phyloP scores from a whole-genome alignment of 495 filamentous ascomycete species.

The Neurospora sp. region DNA sequence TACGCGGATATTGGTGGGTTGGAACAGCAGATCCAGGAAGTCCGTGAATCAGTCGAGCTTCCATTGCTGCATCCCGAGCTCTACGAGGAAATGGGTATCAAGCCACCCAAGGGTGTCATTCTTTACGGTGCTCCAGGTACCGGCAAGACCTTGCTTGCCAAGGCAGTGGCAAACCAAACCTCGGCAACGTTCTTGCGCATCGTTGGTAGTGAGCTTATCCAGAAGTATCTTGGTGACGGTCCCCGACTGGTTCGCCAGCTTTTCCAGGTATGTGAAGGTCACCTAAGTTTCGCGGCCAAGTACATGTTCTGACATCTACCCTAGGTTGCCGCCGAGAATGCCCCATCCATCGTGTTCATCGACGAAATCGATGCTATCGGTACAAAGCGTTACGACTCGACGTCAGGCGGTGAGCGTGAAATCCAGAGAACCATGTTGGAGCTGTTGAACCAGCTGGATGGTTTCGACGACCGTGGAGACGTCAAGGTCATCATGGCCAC shows the following conservation, averaged over 20 bases:
- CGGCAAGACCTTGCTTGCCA: slow-evolving; percentile 93
- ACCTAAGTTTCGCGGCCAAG: neutral
- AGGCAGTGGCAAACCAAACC: slow-evolving; percentile 97
- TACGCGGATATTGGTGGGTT: slow-evolving; percentile 98
- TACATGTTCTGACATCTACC: slow-evolving; percentile 11
- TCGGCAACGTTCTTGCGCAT: slow-evolving; percentile 97
- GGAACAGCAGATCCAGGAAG: slow-evolving; percentile 93
- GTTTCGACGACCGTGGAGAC: slow-evolving; percentile 97
- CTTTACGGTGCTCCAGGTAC: slow-evolving; percentile 96
- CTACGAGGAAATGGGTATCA: slow-evolving; percentile 99
- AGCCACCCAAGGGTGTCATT: slow-evolving; percentile 98
- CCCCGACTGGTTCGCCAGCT: slow-evolving; percentile 91
- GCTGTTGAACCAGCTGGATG: slow-evolving; percentile 94
- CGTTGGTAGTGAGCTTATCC: slow-evolving; percentile 94
- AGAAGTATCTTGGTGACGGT: slow-evolving; percentile 97
- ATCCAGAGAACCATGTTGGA: slow-evolving; percentile 99
- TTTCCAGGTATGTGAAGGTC: slow-evolving; percentile 55
- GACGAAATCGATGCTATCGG: slow-evolving; percentile 99
- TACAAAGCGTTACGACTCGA: slow-evolving; percentile 97
- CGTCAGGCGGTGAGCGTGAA: slow-evolving; percentile 92
- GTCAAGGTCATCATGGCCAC: slow-evolving; percentile 99
- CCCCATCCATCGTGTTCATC: slow-evolving; percentile 97
- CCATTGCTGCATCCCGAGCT: slow-evolving; percentile 93
- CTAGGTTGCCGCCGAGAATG: slow-evolving; percentile 84
- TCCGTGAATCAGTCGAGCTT: slow-evolving; percentile 92